phyloP scores from a whole-genome alignment of 1,139 yeast species.

The Kazachstania sp. region DNA sequence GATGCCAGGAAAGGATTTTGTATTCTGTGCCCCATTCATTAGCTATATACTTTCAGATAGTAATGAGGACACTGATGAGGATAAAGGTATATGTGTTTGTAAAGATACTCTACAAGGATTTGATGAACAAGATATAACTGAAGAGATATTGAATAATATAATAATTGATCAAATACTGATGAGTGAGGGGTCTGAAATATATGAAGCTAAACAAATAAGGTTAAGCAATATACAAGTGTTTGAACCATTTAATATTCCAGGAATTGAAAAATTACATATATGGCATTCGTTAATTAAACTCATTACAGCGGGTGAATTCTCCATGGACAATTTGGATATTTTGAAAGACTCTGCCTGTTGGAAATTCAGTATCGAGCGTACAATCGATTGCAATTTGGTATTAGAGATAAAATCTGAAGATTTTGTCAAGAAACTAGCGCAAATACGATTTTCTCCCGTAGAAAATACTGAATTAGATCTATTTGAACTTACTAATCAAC shows the following conservation, averaged over 20 bases:
- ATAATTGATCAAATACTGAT: conserved; percentile 6
- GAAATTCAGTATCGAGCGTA: conserved; percentile 9
- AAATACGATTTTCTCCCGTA: conserved; percentile 11
- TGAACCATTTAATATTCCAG: neutral
- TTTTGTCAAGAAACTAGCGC: conserved; percentile 18
- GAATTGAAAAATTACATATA: conserved; percentile 4
- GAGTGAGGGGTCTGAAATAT: conserved; percentile 21
- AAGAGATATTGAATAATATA: neutral
- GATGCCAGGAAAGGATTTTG: conserved; percentile 3
- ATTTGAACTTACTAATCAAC: conserved; percentile 15
- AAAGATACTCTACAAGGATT: neutral
- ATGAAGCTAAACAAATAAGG: conserved; percentile 1
- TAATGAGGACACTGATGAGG: neutral
- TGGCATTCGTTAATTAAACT: conserved; percentile 21
- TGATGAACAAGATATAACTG: neutral
- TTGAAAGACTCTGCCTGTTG: conserved; percentile 11
- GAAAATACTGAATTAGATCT: conserved; percentile 20
- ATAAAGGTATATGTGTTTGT: conserved; percentile 3
- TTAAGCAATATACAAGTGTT: conserved; percentile 9
- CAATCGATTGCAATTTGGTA: neutral
- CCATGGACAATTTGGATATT: conserved; percentile 5
- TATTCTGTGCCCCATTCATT: conserved; percentile 12
- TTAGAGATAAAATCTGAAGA: conserved; percentile 8
- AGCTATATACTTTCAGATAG: neutral
- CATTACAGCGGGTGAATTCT: conserved; percentile 14